A percentile compares a stretch with the other conserved stretches of the same genome.
These are phyloP conservation scores for Friedmanniomyces simplex DNA, from an alignment of 495 filamentous ascomycete genomes.

Conservation along the genomic window DNA sequence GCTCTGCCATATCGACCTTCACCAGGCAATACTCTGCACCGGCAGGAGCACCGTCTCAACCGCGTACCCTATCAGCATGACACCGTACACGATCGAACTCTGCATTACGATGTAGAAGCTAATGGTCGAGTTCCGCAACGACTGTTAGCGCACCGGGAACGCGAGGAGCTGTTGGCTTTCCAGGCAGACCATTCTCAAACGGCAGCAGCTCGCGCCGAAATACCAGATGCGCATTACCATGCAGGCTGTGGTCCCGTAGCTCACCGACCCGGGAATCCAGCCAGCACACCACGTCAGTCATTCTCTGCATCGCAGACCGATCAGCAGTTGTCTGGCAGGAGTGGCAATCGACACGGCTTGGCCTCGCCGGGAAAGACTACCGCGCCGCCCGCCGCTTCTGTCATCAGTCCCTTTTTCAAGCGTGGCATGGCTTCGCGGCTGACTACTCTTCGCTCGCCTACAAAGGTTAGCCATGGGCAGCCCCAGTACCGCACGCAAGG, in stretches of 20 bases:
- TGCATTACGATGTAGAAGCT: not conserved
- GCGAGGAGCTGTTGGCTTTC: not conserved
- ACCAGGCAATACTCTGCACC: not conserved
- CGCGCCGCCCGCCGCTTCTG: constrained; percentile 5
- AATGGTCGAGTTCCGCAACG: not conserved
- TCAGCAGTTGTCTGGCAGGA: not conserved
- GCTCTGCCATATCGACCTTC: not conserved
- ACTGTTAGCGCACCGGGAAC: not conserved
- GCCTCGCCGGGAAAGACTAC: not conserved
- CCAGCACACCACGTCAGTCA: not conserved
- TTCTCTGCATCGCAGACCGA: not conserved
- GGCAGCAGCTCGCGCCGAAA: no score
- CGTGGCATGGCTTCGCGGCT: not conserved
- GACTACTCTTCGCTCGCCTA: no score
- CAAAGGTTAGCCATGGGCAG: no score
- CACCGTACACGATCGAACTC: not conserved
- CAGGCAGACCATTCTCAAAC: not conserved
- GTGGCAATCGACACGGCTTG: not conserved
- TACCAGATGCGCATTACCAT: not conserved
- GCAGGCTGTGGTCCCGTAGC: not conserved
- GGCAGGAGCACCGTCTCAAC: constrained; percentile 4
- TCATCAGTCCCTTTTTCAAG: constrained; percentile 29
- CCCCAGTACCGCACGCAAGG: no score
- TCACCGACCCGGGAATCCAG: not conserved
- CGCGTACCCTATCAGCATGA: not conserved